phyloP scores from a whole-genome alignment of 306 rosid species.

The Dryas alaskensis region DNA sequence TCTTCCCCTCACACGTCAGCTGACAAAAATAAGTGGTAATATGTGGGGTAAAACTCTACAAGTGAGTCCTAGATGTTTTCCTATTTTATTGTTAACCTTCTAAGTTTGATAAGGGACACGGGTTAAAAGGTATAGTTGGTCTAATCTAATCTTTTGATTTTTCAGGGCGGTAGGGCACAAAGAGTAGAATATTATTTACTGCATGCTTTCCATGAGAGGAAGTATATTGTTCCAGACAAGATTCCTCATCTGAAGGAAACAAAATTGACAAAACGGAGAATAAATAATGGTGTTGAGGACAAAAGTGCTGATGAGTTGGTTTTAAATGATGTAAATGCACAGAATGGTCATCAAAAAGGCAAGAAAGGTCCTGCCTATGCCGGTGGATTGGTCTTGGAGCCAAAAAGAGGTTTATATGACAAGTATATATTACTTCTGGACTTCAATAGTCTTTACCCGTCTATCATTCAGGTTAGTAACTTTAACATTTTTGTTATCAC shows the following conservation, averaged over 20 bases:
- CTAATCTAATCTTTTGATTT: slow-evolving; percentile 19
- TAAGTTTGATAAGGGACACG: slow-evolving; percentile 20
- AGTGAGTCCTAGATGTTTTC: slow-evolving; percentile 48
- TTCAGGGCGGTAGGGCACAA: slow-evolving; percentile 98
- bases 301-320: slow-evolving; percentile 51
- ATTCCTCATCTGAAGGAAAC: slow-evolving; percentile 55
- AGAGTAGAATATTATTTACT: slow-evolving; percentile 89
- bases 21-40: slow-evolving; percentile 91
- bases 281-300: slow-evolving; percentile 45
- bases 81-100: slow-evolving; percentile 16
- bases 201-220: slow-evolving; percentile 91
- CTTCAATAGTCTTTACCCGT: slow-evolving; percentile 97
- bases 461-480: slow-evolving; percentile 83
- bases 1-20: slow-evolving; percentile 97
- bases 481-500: not conserved
- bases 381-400: slow-evolving; percentile 96
- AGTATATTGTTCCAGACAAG: slow-evolving; percentile 90
- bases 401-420: slow-evolving; percentile 94
- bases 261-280: slow-evolving; percentile 55
- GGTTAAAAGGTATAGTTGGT: slow-evolving; percentile 13
- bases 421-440: slow-evolving; percentile 86
- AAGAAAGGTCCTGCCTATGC: slow-evolving; percentile 84
- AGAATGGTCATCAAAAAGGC: slow-evolving; percentile 57
- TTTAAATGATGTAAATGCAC: slow-evolving; percentile 45
- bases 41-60: slow-evolving; percentile 95